Base-by-base conservation (phyloP, 495 filamentous ascomycete genomes). In the Talaromyces proteolyticus region DNA sequence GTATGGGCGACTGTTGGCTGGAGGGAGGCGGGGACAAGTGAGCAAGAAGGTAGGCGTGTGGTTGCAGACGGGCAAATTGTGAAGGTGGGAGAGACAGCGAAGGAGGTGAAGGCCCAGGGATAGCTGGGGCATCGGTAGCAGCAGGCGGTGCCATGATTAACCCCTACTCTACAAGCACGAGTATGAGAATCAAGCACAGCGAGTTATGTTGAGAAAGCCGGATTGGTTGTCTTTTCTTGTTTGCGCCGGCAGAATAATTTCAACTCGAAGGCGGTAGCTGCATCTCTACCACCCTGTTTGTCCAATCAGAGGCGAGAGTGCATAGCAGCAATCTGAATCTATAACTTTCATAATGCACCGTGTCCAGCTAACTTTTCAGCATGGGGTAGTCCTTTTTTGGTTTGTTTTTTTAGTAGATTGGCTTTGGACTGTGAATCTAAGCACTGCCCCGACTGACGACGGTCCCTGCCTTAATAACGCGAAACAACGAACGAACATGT, bases 21-120 rank as follows among this genome's bases (percentile, higher is more conserved):
- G 76, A 57, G 25, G 72, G 55, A 21, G 78, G 60, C n/a, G 82
- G 76, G 34, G 83, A 73, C 52, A 98, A 86, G 60, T 91, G 90
- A 23, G 88, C 86, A 62, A 91, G 86, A 44, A 97, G 90, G 74
- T 86, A 97, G 25, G 88, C 83, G 54, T 84, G 81, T 6, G 93
- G 93, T 50, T 90, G 85, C 64, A 98, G 82, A 52, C 91, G 90
- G 51, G 91, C 90, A 65, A 95, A 95, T 59, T 88, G 87, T 24
- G 80, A 78, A 41, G 85, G 84, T 0, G 93, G 82, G 50, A 96
- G 85, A 41, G 84, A 80, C 48, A 91, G 77, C 6, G 74, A 66
- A 14, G 73, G 72, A 17, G 63, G 65, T 3, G 50, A 26, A 1
- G 50, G 29, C 22, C 44, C 44, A 37, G 39, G n/a, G 4, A 49